Evolutionary conservation across 2,329 filamentous ascomycete species (phyloP).

Genomic region (Monosporascus sp.): DNA sequence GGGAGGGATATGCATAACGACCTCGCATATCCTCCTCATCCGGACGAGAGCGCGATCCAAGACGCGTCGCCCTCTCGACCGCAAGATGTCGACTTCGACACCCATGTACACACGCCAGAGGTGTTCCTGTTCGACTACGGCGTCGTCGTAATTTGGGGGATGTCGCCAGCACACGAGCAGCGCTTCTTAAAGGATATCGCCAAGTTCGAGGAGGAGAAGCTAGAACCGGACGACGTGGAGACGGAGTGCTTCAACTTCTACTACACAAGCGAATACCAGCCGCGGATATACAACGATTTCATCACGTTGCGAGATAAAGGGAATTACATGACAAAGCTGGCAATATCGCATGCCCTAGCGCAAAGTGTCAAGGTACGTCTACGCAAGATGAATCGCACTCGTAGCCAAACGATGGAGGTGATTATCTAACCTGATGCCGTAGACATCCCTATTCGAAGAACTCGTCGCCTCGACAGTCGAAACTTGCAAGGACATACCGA

Average conservation of each 20-base stretch:
- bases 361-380: slow-evolving; percentile 80
- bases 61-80: slow-evolving; percentile 27
- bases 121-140: slow-evolving; percentile 97
- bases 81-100: slow-evolving; percentile 71
- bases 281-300: slow-evolving; percentile 98
- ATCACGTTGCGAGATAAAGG: slow-evolving; percentile 90
- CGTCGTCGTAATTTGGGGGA: slow-evolving; percentile 97
- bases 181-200: slow-evolving; percentile 89
- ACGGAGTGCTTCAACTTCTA: slow-evolving; percentile 98
- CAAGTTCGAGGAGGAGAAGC: slow-evolving; percentile 89
- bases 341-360: slow-evolving; percentile 90
- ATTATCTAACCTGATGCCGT: neutral
- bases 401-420: too few relatives aligned
- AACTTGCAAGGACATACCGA: slow-evolving; percentile 85
- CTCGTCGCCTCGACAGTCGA: slow-evolving; percentile 91
- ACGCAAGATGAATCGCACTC: neutral
- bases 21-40: slow-evolving; percentile 25
- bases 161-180: slow-evolving; percentile 84
- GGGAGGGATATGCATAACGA: slow-evolving; percentile 29
- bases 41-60: slow-evolving; percentile 27
- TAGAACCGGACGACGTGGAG: slow-evolving; percentile 83
- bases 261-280: slow-evolving; percentile 96
- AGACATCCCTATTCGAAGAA: slow-evolving; percentile 94
- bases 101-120: slow-evolving; percentile 83
- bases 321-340: slow-evolving; percentile 97